Base-by-base conservation (phyloP, 2,329 filamentous ascomycete genomes). In the Talaromyces funiculosus region DNA sequence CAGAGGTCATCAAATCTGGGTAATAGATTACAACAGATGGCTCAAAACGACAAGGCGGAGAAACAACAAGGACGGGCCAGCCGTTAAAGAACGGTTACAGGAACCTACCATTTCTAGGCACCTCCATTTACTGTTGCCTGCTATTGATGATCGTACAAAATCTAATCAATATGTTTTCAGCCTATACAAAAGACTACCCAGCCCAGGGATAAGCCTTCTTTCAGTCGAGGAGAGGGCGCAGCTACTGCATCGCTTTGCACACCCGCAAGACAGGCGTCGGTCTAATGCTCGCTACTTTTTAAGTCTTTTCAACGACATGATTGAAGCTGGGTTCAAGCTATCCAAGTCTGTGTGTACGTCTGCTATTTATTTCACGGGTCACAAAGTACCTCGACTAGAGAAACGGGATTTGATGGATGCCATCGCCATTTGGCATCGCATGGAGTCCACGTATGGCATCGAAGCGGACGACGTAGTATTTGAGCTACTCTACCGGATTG, bases 401-500 rank as follows among this genome's bases (percentile, higher is more conserved):
- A 79, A 82, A 47, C 68, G 81, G 42, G 82, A 92, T 71, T 74
- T 90, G 45, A 79, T 90, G 72, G 82, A 85, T 4, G 87, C 90
- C 0, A 79, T 99, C 49, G 83, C 85, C 53, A 75, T 95, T 24
- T 99, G 93, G 92, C 86, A 84, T 65, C 86, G 94, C 67, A 97
- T 97, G 92, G 94, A 99, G 73, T 81, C 84, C 51, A 77, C 85
- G 4, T 86, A 86, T 1, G 82, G 84, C 1, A 73, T 91, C 14
- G 77, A 78, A 65, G 87, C 84, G 37, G 89, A 89, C 66, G 81
- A 85, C 53, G 87, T 92, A n/a, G 96, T 93, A 0, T 95, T 99
- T 75, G 96, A 94, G 70, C 89, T 97, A 51, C 82, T 99, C 12
- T 97, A 96, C 67, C 90, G 97, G 69, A 84, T 91, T 10, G 91